Base-by-base conservation (phyloP, 352 stramenopile species). In the Phytophthora tentaculata region DNA sequence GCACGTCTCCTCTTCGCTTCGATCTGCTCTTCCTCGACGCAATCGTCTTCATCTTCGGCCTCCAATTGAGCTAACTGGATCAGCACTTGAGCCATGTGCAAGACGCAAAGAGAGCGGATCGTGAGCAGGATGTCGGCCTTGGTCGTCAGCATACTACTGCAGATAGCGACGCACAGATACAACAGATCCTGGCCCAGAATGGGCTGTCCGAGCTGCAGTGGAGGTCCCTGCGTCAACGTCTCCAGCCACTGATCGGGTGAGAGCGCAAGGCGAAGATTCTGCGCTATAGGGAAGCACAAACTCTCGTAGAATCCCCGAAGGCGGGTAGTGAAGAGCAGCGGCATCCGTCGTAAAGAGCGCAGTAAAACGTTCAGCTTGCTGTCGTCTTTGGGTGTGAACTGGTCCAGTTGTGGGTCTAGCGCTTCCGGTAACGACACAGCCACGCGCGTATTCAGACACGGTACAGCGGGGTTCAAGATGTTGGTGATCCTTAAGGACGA, bases 41-140 rank as follows among this genome's bases (percentile, higher is more conserved):
- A 77, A 26, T 90, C 77, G 1, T 88, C 82, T 17, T 87, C 73
- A 12, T 86, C 83, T 69, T 95, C 86, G 7, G 76, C 68, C 32
- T 74, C 75, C 62, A 83, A 67, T 41, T 77, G 78, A 3, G 80
- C 71, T 7, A 91, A 70, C 56, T 94, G 88, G 0, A 94, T 62
- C 14, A 94, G 73, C 35, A 90, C 83, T 73, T 96, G 88, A 2
- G 74, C 81, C 83, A 94, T 92, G 67, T 92, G 74, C 5, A 96
- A 69, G 43, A 92, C 75, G 29, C 84, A 92, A 24, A 96, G 79
- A 13, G 80, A 89, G 16, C 86, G 85, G 24, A 96, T 86, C 1
- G 88, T 93, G 20, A 88, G 74, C 51, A 96, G 54, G 39, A 96
- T 92, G 22, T 96, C 84, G 0, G 88, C 77, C 57, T 94, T 94